Evolutionary conservation across 2,329 filamentous ascomycete genomes (phyloP).

Genomic region (Phaeosphaeria sp.): DNA sequence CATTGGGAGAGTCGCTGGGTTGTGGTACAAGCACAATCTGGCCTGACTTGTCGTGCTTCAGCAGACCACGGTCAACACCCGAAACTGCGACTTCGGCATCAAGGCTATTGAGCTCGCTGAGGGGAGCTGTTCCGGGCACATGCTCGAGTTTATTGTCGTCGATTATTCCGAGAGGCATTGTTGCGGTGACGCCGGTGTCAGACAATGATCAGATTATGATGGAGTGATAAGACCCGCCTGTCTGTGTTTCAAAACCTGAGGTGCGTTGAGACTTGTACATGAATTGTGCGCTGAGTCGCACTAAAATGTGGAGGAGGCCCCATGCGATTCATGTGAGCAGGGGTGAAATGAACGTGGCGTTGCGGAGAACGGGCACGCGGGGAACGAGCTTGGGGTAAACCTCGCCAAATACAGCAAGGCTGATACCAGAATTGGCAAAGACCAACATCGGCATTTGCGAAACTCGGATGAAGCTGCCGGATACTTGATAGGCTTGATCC

Average conservation of each 20-base stretch:
- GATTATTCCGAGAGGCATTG: constrained; percentile 31
- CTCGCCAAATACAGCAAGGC: neutral
- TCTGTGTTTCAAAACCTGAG: neutral
- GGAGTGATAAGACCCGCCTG: neutral
- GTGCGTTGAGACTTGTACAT: neutral
- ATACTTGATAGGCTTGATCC: neutral
- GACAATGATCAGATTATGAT: neutral
- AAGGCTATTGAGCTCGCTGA: constrained; percentile 24
- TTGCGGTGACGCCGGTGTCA: constrained; percentile 3
- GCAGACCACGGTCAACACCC: constrained; percentile 20
- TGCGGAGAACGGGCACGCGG: constrained; percentile 13
- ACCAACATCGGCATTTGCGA: neutral
- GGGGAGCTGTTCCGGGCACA: constrained; percentile 30
- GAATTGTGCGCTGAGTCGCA: neutral
- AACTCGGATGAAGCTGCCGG: neutral
- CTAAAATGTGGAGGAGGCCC: constrained; percentile 17
- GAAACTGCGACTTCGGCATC: constrained; percentile 22
- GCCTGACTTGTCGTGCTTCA: constrained; percentile 35
- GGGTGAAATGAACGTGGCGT: constrained; percentile 6
- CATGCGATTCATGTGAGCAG: constrained; percentile 5
- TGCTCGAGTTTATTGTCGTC: constrained; percentile 29
- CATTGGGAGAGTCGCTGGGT: constrained; percentile 56
- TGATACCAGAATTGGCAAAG: neutral
- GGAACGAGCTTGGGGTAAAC: constrained; percentile 1
- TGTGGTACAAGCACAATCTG: constrained; percentile 60